Conservation (phyloP, 345 rosid species). For the Linum trigynum region DNA sequence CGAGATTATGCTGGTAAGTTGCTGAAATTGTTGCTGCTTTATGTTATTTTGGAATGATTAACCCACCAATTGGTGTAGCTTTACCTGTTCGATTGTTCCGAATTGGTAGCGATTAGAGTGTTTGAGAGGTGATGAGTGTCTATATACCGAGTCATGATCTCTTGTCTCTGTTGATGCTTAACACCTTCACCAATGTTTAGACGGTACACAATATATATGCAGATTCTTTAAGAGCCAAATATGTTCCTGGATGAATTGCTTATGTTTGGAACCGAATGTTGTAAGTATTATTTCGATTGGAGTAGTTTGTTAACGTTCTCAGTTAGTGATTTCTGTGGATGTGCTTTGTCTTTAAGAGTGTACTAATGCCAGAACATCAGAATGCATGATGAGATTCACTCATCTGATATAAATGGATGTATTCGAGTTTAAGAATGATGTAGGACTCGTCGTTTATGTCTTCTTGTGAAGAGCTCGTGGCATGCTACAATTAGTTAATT, state of each 20-base stretch:
- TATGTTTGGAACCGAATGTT: background rate
- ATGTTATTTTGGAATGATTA: background rate
- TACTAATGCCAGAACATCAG: background rate
- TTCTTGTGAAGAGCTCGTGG: background rate
- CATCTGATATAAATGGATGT: background rate
- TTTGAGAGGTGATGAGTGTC: background rate
- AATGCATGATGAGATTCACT: background rate
- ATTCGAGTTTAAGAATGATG: background rate
- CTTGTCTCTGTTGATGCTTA: background rate
- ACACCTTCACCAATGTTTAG: background rate
- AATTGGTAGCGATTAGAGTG: too few relatives aligned
- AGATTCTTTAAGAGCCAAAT: too few relatives aligned
- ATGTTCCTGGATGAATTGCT: background rate
- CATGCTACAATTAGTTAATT: background rate
- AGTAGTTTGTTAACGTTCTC: background rate
- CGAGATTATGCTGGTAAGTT: constrained; percentile 71
- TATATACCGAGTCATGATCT: background rate
- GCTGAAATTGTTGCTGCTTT: background rate
- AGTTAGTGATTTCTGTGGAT: background rate
- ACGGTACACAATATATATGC: background rate
- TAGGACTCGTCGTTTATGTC: background rate
- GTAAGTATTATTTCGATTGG: background rate
- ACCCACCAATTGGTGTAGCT: background rate
- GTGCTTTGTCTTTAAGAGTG: background rate
- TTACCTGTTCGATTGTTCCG: too few relatives aligned